Conservation (phyloP, 2,329 filamentous ascomycete species). For the Aspergillus unguis region DNA sequence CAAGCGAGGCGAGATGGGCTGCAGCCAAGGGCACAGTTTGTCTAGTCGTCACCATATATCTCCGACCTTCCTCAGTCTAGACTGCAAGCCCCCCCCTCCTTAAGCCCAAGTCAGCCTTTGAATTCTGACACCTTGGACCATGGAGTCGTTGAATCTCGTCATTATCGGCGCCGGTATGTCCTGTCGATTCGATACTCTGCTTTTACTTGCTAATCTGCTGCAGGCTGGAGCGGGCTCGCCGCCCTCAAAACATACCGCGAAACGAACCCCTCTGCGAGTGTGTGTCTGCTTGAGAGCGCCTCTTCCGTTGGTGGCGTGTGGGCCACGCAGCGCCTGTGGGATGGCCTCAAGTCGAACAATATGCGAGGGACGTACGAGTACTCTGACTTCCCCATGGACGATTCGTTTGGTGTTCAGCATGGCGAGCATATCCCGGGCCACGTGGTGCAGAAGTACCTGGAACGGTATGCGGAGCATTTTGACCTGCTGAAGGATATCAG, state of each 20-base stretch:
- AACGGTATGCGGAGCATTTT: conserved; percentile 54
- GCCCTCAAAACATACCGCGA: conserved; percentile 61
- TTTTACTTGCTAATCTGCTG: not conserved
- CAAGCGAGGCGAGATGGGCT: too few species aligned
- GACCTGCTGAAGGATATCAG: conserved; percentile 49
- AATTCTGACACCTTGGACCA: too few species aligned
- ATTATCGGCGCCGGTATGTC: conserved; percentile 27
- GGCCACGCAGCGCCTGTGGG: conserved; percentile 63
- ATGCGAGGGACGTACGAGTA: conserved; percentile 70
- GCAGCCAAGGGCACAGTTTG: too few species aligned
- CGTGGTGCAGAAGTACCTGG: conserved; percentile 56
- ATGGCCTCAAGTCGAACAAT: conserved; percentile 70
- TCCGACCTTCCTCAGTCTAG: too few species aligned
- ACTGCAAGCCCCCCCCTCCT: too few species aligned
- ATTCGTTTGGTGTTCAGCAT: conserved; percentile 47
- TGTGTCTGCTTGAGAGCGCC: conserved; percentile 58
- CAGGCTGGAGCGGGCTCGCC: conserved; percentile 56
- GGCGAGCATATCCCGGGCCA: conserved; percentile 60
- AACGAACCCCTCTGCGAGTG: conserved; percentile 54
- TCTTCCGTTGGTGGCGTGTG: conserved; percentile 65
- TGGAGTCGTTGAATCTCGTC: conserved; percentile 21
- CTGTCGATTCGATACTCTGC: not conserved
- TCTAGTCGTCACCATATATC: too few species aligned
- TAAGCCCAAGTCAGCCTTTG: too few species aligned
- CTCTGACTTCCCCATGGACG: conserved; percentile 68